Base-by-base conservation (phyloP, 2,329 filamentous ascomycete species). In the Exophiala alcalophila region DNA sequence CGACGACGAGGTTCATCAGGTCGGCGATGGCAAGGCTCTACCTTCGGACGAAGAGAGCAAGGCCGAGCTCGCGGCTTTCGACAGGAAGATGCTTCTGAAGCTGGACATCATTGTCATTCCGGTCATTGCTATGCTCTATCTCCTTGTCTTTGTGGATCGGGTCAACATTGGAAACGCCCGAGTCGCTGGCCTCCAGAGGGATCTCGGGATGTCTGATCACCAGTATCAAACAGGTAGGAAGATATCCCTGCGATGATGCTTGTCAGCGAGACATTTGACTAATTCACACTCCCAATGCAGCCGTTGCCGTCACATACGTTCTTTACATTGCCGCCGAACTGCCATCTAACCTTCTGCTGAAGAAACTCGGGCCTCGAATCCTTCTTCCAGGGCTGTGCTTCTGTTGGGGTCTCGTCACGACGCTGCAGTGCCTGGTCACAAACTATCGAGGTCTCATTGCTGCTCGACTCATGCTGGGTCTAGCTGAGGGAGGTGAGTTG, bases 131-230 rank as follows among this genome's bases (percentile, higher is more conserved):
- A 57, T 83, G 1, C 64, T 84, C 1, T 83, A 83, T 52, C 67
- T 84, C 9, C 82, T 77, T 62, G 83, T 79, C 1, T 76, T 76
- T 51, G 66, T 77, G 40, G 82, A 86, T 60, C 73, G 83, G 29
- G 83, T 81, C 11, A 86, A 85, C 58, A 78, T 85, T 23, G 82
- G 82, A 24, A 84, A 85, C 55, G 81, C 81, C 15, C 78, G 78
- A 45, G 77, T 84, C 5, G 57, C 53, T 24, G 54, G 53, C 2
- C 31, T 61, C 4, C 38, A 53, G 31, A 39, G 44, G 6, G 55
- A 59, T 28, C 52, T 63, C 14, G 29, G 52, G 2, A 49, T 62
- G 35, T 44, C 49, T 3, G 43, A 42, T 23, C 16, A 36, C 18
- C 31, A 35, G 29, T 42, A 42, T 20, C 30, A 42, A 19, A 42